phyloP scores from a whole-genome alignment of 2,329 filamentous ascomycete genomes.

The Grosmannia huntii region DNA sequence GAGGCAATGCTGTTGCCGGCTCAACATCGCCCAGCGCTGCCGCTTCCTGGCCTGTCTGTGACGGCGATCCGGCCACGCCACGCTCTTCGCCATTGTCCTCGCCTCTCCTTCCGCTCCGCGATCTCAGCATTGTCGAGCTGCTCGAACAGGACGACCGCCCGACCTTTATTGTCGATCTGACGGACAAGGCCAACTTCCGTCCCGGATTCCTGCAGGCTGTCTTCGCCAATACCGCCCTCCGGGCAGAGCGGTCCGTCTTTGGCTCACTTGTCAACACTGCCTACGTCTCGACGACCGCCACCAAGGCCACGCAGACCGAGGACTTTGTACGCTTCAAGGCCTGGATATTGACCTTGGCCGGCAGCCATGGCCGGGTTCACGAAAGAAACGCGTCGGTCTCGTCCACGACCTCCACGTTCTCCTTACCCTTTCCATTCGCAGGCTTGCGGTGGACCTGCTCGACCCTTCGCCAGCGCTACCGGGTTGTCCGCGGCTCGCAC shows the following conservation, averaged over 20 bases:
- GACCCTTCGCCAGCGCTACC: conserved; percentile 54
- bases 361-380: conserved; percentile 38
- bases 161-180: conserved; percentile 61
- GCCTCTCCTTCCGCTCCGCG: conserved; percentile 43
- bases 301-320: conserved; percentile 7
- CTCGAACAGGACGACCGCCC: conserved; percentile 66
- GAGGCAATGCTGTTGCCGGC: conserved; percentile 35
- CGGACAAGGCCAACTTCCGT: conserved; percentile 40
- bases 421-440: conserved; percentile 43
- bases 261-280: conserved; percentile 36
- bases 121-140: conserved; percentile 57
- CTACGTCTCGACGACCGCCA: neutral
- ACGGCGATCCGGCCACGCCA: conserved; percentile 11
- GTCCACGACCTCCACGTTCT: neutral
- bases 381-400: conserved; percentile 4
- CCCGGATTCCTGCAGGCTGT: conserved; percentile 45
- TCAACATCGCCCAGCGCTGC: conserved; percentile 20
- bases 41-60: conserved; percentile 13
- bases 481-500: conserved; percentile 49
- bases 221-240: conserved; percentile 57
- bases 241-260: conserved; percentile 40
- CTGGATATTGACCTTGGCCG: conserved; percentile 51
- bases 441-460: conserved; percentile 58
- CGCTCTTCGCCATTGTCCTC: conserved; percentile 24
- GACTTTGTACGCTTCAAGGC: conserved; percentile 53